A percentile compares a stretch with the other conserved stretches of the same genome.
These are phyloP conservation scores for Candida pseudoglaebosa DNA, from an alignment of 805 yeast genomes.

Conservation along the genomic window DNA sequence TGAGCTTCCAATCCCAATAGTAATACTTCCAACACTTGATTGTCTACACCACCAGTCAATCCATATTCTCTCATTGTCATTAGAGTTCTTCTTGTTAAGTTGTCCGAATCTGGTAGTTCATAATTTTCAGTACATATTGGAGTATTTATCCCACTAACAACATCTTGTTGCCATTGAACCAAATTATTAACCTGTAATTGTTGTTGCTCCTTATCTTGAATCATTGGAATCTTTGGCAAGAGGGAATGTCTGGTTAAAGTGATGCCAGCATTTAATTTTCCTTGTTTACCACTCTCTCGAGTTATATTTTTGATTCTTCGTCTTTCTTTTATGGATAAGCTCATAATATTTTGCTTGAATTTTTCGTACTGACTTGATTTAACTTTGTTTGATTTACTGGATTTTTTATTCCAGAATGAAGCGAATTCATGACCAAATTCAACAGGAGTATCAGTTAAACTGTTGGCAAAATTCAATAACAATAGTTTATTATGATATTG, in stretches of 20 bases:
- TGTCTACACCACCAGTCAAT: slow-evolving; percentile 70
- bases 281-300: slow-evolving; percentile 75
- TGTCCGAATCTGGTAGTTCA: slow-evolving; percentile 78
- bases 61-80: slow-evolving; percentile 92
- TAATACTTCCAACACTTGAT: slow-evolving; percentile 74
- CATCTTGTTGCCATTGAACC: slow-evolving; percentile 89
- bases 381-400: slow-evolving; percentile 44
- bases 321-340: slow-evolving; percentile 79
- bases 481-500: slow-evolving; percentile 80
- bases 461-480: slow-evolving; percentile 77
- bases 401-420: slow-evolving; percentile 47
- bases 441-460: slow-evolving; percentile 70
- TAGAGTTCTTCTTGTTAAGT: slow-evolving; percentile 61
- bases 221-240: slow-evolving; percentile 82
- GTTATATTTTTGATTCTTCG: slow-evolving; percentile 79
- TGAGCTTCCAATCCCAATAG: slow-evolving; percentile 80
- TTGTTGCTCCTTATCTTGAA: slow-evolving; percentile 45
- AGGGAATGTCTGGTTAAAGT: slow-evolving; percentile 68
- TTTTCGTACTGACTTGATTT: slow-evolving; percentile 72
- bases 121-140: slow-evolving; percentile 74
- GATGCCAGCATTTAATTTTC: slow-evolving; percentile 64
- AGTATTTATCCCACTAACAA: slow-evolving; percentile 77
- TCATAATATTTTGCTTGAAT: slow-evolving; percentile 81
- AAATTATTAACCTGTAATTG: slow-evolving; percentile 47
- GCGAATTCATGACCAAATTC: slow-evolving; percentile 46